Base-by-base conservation (phyloP, 805 yeast genomes). In the Wickerhamiella kurtzmanii region DNA sequence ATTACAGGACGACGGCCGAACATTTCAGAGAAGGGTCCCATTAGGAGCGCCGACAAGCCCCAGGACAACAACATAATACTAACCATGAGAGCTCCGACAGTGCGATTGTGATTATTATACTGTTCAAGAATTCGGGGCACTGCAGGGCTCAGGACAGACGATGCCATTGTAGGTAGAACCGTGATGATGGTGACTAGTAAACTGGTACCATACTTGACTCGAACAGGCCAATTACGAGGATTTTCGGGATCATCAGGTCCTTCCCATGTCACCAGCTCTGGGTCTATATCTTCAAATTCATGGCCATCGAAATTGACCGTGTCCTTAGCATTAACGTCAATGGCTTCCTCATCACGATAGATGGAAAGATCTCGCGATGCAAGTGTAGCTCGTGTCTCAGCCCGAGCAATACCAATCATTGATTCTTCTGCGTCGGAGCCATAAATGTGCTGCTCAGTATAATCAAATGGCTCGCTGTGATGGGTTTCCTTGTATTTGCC, bases 201-300 rank as follows among this genome's bases (percentile, higher is more conserved):
- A 2, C 76, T 68, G 44, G 73, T 68, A 15, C 58, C 48, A 56
- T 70, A 60, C 55, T 79, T 78, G 40, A 64, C 56, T 2, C 46
- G 16, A 1, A 45, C 21, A 0, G 70, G 22, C 84, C 84, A 80
- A 59, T 80, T 80, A 48, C 81, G 63, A n/a, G 87, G 85, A 57
- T 75, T 71, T 13, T 62, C 64, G 0, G 79, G 77, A 56, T 80
- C 87, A 45, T 74, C 71, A 16, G 68, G 70, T 2, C 79, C 77
- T 28, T 77, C 76, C 84, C 84, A 80, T 1, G 82, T 72, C 9
- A 80, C 77, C 43, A 80, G 63, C 54, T 80, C 83, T 0, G 83
- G 84, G 54, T 80, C 84, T 8, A 76, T 61, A 3, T 60, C 58
- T 28, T 64, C 64, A 57, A 73, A 77, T 55, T 78, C 82, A 6